These are phyloP conservation scores for Dianthus caryophyllus DNA, from an alignment of 148 eudicot genomes.

Conservation along the genomic window DNA sequence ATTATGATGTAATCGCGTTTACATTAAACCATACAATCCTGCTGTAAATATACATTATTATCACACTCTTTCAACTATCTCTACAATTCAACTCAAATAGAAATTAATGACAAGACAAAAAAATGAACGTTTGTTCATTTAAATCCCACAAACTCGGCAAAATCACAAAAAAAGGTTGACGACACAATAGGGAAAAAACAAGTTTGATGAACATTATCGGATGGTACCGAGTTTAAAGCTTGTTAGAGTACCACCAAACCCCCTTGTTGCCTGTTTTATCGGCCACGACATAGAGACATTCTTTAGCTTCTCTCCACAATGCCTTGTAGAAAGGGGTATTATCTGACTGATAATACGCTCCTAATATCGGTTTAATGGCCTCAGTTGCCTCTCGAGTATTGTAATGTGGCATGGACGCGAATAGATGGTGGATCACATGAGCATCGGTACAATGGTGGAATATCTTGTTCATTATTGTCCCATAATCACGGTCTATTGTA, in stretches of 20 bases:
- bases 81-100: too few relatives aligned
- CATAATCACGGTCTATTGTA: slow-evolving; percentile 50
- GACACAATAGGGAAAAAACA: too few relatives aligned
- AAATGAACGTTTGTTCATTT: too few relatives aligned
- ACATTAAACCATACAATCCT: too few relatives aligned
- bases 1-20: too few relatives aligned
- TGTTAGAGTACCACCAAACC: slow-evolving; percentile 7
- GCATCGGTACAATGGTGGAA: slow-evolving; percentile 63
- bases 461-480: slow-evolving; percentile 38
- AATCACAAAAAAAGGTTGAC: too few relatives aligned
- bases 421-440: slow-evolving; percentile 35
- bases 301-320: slow-evolving; percentile 35
- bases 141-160: too few relatives aligned
- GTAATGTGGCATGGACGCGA: slow-evolving; percentile 11
- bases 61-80: too few relatives aligned
- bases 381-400: slow-evolving; percentile 11
- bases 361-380: slow-evolving; percentile 34
- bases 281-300: slow-evolving; percentile 9
- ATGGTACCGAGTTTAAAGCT: not conserved
- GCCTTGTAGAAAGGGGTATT: slow-evolving; percentile 44
- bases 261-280: slow-evolving; percentile 2
- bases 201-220: too few relatives aligned
- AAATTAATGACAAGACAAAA: too few relatives aligned
- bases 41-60: too few relatives aligned
- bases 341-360: slow-evolving; percentile 45